phyloP scores from a whole-genome alignment of 129 eudicot species.

The Escallonia rubra region DNA sequence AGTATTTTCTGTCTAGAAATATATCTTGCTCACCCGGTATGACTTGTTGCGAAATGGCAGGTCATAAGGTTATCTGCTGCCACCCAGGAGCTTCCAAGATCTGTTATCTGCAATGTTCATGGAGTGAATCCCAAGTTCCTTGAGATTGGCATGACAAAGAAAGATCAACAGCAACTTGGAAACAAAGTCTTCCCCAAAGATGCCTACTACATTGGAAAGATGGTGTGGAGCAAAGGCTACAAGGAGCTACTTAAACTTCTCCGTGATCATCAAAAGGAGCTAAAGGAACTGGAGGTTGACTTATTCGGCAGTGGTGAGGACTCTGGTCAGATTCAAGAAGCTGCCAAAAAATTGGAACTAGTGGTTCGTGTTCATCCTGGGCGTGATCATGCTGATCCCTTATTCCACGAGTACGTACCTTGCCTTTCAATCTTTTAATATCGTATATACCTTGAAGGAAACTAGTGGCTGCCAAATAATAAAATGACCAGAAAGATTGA shows the following conservation, averaged over 20 bases:
- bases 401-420: conserved; percentile 82
- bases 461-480: too few relatives aligned
- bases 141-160: conserved; percentile 74
- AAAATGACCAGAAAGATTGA: too few relatives aligned
- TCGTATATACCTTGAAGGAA: too few relatives aligned
- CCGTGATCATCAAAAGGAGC: conserved; percentile 59
- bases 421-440: background rate
- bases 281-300: conserved; percentile 70
- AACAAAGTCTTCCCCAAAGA: conserved; percentile 61
- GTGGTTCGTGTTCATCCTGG: conserved; percentile 78
- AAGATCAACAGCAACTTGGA: conserved; percentile 54
- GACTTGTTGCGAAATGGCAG: conserved; percentile 41
- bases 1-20: too few relatives aligned
- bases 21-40: background rate
- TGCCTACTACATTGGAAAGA: conserved; percentile 90
- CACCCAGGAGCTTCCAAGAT: conserved; percentile 92
- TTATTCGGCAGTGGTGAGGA: conserved; percentile 91
- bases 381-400: conserved; percentile 94
- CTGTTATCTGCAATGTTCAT: conserved; percentile 91
- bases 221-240: conserved; percentile 98
- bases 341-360: conserved; percentile 58
- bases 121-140: conserved; percentile 96
- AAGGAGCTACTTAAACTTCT: conserved; percentile 83
- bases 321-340: conserved; percentile 64
- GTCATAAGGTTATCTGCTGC: conserved; percentile 94